Evolutionary conservation across 306 rosid genomes (phyloP).

Genomic region (Parietaria judaica): DNA sequence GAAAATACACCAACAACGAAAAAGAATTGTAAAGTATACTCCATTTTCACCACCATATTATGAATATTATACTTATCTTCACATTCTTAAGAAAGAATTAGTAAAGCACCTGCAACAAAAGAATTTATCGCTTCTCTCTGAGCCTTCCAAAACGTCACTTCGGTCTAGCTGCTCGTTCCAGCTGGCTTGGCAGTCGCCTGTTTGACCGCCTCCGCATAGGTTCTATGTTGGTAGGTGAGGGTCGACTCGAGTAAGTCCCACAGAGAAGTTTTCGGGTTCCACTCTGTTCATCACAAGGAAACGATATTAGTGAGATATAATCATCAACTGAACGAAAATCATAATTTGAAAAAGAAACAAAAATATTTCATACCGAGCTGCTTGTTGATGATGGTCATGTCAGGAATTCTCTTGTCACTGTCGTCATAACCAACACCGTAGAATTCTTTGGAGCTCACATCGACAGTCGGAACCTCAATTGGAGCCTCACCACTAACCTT

Average conservation of each 20-base stretch:
- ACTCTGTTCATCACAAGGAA: conserved; percentile 34
- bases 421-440: conserved; percentile 92
- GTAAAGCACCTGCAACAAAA: conserved; percentile 20
- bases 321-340: background rate
- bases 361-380: conserved; percentile 60
- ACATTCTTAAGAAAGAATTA: conserved; percentile 15
- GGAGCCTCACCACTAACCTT: conserved; percentile 70
- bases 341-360: background rate
- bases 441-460: conserved; percentile 82
- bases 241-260: conserved; percentile 93
- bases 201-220: conserved; percentile 80
- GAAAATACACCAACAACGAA: background rate
- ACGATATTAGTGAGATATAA: conserved; percentile 4
- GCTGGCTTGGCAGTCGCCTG: conserved; percentile 58
- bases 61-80: conserved; percentile 20
- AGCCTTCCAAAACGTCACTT: conserved; percentile 14
- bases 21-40: conserved; percentile 28
- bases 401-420: conserved; percentile 91
- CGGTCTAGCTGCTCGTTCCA: conserved; percentile 26
- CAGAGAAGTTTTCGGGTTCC: conserved; percentile 87
- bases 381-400: conserved; percentile 83
- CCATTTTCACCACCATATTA: conserved; percentile 8
- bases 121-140: conserved; percentile 2
- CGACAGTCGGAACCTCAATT: conserved; percentile 53
- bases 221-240: conserved; percentile 86